Base-by-base conservation (phyloP, 805 yeast species). In the Hanseniaspora hatyaiensis region DNA sequence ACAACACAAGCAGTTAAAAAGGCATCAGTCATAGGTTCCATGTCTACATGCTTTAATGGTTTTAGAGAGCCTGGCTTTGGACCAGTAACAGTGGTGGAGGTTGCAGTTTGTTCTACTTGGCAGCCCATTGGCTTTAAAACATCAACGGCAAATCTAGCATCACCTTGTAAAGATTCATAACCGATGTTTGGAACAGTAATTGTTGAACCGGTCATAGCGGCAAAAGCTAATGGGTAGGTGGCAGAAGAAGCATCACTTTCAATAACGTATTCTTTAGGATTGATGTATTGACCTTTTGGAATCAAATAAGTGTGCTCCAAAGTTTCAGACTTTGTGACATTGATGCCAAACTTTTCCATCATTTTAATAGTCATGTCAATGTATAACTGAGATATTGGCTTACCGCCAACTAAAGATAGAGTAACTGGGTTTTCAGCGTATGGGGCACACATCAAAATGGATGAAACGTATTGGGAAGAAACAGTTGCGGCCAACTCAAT, bases 1-100 rank as follows among this genome's bases (percentile, higher is more conserved):
- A 87, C 94, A 11, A 92, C 96, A 47, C 94, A 77, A 0, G 98
- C 98, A 13, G 98, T 92, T 58, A 92, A 70, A 62, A 92, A 92
- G 0, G 98, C 98, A 65, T 92, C 98, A 0, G 98, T 92, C 98
- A 92, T 92, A 47, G 98, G 97, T 66, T 92, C 98, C 98, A 92
- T 92, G 61, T 92, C 96, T 49, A 92, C 81, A 52, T 70, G 74
- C 11, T 77, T 69, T 53, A 92, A 68, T 6, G 94, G 84, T 57
- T 71, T 74, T 54, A 92, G 70, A 0, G 64, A 51, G 13, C 94
- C 94, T 32, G 65, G 65, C 16, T 82, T 69, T 5, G 96, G 96
- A 40, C 96, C 97, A 34, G 80, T 76, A 8, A 92, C 97, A 0
- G 96, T 87, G 0, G 98, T 92, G 2, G 94, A 78, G 1, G 82